A percentile compares a stretch with the other conserved stretches of the same genome.
phyloP scores from a whole-genome alignment of 768 basidiomycete species.

The Sarcodon aspratus region DNA sequence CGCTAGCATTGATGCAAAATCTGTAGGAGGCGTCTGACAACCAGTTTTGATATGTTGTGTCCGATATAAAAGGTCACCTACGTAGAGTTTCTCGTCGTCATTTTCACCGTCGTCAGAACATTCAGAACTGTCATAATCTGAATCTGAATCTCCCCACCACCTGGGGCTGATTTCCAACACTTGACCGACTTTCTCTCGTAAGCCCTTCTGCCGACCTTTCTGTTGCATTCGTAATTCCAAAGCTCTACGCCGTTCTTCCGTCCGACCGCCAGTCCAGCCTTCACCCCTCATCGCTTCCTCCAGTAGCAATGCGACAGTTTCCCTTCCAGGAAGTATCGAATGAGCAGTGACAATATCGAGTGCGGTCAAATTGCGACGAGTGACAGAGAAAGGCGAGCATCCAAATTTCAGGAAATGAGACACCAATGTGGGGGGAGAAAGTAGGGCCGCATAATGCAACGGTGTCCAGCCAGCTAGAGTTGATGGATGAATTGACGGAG shows the following conservation, averaged over 20 bases:
- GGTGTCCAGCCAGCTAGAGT: conserved; percentile 85
- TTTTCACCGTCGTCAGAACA: conserved; percentile 40
- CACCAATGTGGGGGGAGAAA: conserved; percentile 83
- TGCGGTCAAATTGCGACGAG: conserved; percentile 71
- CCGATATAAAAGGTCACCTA: conserved; percentile 14
- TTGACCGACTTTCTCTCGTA: conserved; percentile 49
- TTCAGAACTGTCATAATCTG: conserved; percentile 23
- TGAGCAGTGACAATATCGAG: conserved; percentile 86
- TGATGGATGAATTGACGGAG: not conserved
- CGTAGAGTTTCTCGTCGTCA: conserved; percentile 34
- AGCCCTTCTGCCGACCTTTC: conserved; percentile 36
- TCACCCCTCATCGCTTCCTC: conserved; percentile 81
- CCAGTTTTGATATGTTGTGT: not conserved
- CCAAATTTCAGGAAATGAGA: conserved; percentile 90
- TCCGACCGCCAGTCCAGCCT: conserved; percentile 72
- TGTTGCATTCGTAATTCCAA: conserved; percentile 48
- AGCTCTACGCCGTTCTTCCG: conserved; percentile 54
- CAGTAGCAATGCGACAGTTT: conserved; percentile 78
- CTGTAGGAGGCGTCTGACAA: conserved; percentile 53
- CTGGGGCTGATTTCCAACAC: conserved; percentile 41
- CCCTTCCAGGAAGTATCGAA: conserved; percentile 67
- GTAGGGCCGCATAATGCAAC: conserved; percentile 82
- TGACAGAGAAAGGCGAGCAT: conserved; percentile 70
- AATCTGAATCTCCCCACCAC: conserved; percentile 52
- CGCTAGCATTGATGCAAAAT: conserved; percentile 86